Base-by-base conservation (phyloP, 2,329 filamentous ascomycete genomes). In the Neopestalotiopsis clavispora region DNA sequence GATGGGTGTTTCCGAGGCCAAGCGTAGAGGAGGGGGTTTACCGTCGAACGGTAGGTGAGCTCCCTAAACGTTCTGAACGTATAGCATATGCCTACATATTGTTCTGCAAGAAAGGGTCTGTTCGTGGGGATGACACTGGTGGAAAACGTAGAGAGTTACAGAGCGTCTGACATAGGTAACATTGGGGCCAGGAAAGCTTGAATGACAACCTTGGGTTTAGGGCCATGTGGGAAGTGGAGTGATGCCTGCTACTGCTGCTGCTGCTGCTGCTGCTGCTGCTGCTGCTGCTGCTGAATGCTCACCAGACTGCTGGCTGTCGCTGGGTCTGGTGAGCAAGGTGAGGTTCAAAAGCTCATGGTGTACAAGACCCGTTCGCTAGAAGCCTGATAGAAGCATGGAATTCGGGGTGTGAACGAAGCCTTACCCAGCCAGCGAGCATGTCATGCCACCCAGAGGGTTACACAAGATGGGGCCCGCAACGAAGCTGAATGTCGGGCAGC, bases 321-420 rank as follows among this genome's bases (percentile, higher is more conserved):
- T 32, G 28, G 58, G 58, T 30, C 58, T 28, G 23, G 23, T 32
- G 12, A 14, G 12, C 32, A 32, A 30, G 58, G 58, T 49, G 42
- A 49, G 42, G 42, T 49, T n/a, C 42, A 12, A 49, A 49, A 49
- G 42, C 42, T 49, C 14, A 49, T 49, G 61, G 34, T 28, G 61
- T n/a, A 42, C 23, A 28, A 45, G 61, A 63, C 38, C 61, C 61
- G 38, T 63, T 63, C 61, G 38, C 61, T 63, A 63, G 61, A 63
- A 63, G 30, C 17, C 61, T 45, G n/a, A 63, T 63, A 13, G 61
- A 63, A 63, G 38, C 34, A 63, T 42, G 58, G 58, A 61, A 61
- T 32, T 61, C 13, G 42, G 42, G 23, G 23, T 28, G 23, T 28
- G 23, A 34, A 32, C 32, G 58, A 32, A 61, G 58, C 58, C 30